Base-by-base conservation (phyloP, 106 monocot species). In the Dendrobium officinale region DNA sequence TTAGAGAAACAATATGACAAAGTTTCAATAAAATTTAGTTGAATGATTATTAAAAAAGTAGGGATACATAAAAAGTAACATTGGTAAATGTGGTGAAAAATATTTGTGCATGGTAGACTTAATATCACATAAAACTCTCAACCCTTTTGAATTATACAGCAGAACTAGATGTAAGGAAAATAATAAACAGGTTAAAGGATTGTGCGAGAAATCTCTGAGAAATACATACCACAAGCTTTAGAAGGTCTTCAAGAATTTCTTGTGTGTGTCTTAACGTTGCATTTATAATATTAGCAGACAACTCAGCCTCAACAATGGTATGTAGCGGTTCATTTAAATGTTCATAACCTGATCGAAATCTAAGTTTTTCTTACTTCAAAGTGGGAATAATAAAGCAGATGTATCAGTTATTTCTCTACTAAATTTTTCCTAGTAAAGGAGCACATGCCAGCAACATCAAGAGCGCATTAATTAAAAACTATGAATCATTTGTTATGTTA, bases 241-340 rank as follows among this genome's bases (percentile, higher is more conserved):
- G 89, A 78, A 92, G 58, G 44, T 89, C 92, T 80, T 92, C 89
- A 45, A 92, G 75, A 27, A 92, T 89, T 86, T 92, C 87, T 61
- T 89, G 84, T 19, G 89, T 89, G 20, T 89, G 85, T 49, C 83
- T 85, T 87, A 92, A 80, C 66, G 82, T 87, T 75, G 82, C 55
- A 77, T 92, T 89, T 19, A 92, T 84, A 75, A 92, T 80, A 82
- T 82, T 86, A 19, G 80, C 85, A 80, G 89, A 87, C 49, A 92
- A 79, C 80, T 92, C 92, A 55, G 92, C 92, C 83, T 92, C 92
- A 20, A 92, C 75, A 70, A 92, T 75, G 56, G 89, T 77, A 75
- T 92, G 92, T 27, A 92, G 77, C 37, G 87, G 89, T 9, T 92
- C 92, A 78, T 70, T 87, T 77, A 92, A 82, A 81, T 92, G 89